Evolutionary conservation across 2,329 filamentous ascomycete species (phyloP).

Genomic region (Xylariaceae sp.): DNA sequence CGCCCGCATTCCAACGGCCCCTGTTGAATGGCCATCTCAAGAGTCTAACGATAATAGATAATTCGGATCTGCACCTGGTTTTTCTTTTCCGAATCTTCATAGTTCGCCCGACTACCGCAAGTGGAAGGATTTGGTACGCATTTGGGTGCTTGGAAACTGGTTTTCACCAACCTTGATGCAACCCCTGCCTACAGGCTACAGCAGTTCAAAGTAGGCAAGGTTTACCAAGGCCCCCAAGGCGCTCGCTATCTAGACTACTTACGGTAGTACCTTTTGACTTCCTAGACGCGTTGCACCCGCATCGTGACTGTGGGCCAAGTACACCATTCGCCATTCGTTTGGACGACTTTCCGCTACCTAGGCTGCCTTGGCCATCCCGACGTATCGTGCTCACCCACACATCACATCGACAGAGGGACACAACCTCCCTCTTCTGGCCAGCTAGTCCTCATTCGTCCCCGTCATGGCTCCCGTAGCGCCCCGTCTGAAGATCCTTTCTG

Average conservation of each 20-base stretch:
- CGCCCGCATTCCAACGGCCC: conserved; percentile 21
- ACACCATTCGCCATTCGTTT: conserved; percentile 17
- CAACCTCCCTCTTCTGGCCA: conserved; percentile 20
- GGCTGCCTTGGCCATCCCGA: conserved; percentile 24
- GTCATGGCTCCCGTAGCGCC: conserved; percentile 56
- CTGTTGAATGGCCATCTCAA: conserved; percentile 24
- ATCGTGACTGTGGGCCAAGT: conserved; percentile 22
- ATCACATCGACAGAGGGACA: conserved; percentile 24
- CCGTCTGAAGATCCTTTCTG: conserved; percentile 56
- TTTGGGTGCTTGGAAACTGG: conserved; percentile 17
- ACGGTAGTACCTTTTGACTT: no score
- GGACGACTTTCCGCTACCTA: conserved; percentile 25
- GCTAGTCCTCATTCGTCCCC: conserved; percentile 35
- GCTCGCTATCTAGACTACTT: no score
- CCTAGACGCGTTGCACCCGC: conserved; percentile 24
- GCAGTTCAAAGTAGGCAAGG: no score
- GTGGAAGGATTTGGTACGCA: conserved; percentile 20
- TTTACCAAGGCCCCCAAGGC: no score
- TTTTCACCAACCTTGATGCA: conserved; percentile 25
- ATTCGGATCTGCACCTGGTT: conserved; percentile 25
- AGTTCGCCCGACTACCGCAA: conserved; percentile 21
- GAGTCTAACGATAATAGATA: conserved; percentile 24
- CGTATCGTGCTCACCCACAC: conserved; percentile 25
- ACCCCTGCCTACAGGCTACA: no score
- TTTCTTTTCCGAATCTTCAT: conserved; percentile 19